phyloP scores from a whole-genome alignment of 768 basidiomycete genomes.

The Collybia mongolica region DNA sequence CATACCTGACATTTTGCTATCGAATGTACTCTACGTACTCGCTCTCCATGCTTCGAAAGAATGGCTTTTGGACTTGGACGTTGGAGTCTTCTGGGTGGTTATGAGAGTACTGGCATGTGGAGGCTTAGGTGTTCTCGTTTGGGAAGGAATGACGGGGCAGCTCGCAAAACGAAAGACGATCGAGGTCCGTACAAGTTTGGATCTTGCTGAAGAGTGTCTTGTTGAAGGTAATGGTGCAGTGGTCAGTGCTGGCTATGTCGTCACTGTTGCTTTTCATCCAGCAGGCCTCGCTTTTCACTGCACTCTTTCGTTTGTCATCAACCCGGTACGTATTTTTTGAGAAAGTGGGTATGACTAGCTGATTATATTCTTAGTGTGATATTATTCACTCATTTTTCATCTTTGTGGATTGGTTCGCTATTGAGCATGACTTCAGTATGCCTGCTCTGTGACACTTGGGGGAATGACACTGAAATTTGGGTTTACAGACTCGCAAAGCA shows the following conservation, averaged over 20 bases:
- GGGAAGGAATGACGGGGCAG: conserved; percentile 58
- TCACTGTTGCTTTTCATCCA: conserved; percentile 69
- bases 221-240: conserved; percentile 37
- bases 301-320: conserved; percentile 66
- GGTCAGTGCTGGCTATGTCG: conserved; percentile 67
- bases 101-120: conserved; percentile 72
- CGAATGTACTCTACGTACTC: conserved; percentile 63
- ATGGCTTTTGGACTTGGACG: conserved; percentile 62
- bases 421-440: conserved; percentile 48
- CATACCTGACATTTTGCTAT: conserved; percentile 55
- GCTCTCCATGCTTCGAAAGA: conserved; percentile 65
- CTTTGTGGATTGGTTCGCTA: conserved; percentile 61
- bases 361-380: conserved; percentile 50
- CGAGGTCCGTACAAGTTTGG: not conserved
- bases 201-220: conserved; percentile 5
- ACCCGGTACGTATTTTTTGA: conserved; percentile 49
- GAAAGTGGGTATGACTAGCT: not conserved
- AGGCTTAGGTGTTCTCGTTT: conserved; percentile 61
- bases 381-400: conserved; percentile 67
- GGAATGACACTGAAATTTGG: not conserved
- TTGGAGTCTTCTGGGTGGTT: conserved; percentile 74
- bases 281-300: conserved; percentile 64
- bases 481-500: conserved; percentile 47
- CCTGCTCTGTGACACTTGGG: not conserved
- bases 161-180: conserved; percentile 51